Evolutionary conservation across 371 early-diverging fungal species (phyloP), one percentile per base, ranked within the genome.

Genomic region (Blakeslea trispora): DNA sequence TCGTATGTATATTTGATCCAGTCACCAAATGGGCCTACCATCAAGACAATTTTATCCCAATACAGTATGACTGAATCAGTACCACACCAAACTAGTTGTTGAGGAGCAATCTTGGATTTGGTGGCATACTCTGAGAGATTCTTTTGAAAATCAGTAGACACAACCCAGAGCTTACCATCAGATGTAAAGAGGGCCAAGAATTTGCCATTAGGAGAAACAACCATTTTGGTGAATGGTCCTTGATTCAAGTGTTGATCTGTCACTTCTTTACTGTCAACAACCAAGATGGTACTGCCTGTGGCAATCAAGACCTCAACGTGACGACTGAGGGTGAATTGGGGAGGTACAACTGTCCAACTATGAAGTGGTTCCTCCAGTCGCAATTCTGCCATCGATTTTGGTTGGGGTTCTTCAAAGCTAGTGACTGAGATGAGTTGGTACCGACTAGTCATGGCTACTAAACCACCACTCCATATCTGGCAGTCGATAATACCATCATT

Each of bases 21-120:
- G 60, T 93, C 95, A 14, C 96, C 96, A 74, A 89, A 93, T 1
- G 97, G 98, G 0, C 96, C 98, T 1, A 97, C 86, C 75, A 98
- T 85, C 50, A 93, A 71, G 4, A 93, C 81, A 53, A 87, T 84
- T 55, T 85, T 82, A 24, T 88, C 90, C 88, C 91, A 93, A 64
- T 90, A 91, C 8, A 92, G 67, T 1, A 93, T 83, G 8, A 95
- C 96, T 0, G 95, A 89, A 64, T 98, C 99, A 17, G 86, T 90
- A n/a, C 98, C 97, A 69, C 99, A 97, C 98, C 97, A 96, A 1
- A 88, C 89, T 21, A 95, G 70, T 51, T 91, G 91, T n/a, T 85
- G 69, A 8, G 93, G 93, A 1, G 88, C 79, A 17, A 81, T 72
- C 43, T 74, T 76, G 5, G 88, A 87, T 52, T 81, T 72, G 0